A percentile compares a stretch with the other conserved stretches of the same genome.
Conservation (phyloP, 345 rosid genomes). For the Nephelium lappaceum region DNA sequence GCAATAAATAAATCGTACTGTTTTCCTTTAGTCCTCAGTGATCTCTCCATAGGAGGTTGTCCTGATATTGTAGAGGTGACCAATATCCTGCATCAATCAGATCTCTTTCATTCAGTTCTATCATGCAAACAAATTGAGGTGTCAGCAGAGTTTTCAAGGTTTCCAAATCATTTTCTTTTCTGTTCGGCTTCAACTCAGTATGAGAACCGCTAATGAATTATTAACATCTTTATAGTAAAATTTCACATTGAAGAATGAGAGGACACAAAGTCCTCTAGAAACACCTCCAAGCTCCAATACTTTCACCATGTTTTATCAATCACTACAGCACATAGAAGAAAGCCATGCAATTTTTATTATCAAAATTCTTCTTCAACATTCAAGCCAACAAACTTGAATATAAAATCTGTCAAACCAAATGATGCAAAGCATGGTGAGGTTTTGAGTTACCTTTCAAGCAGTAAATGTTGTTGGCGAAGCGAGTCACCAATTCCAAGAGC, state of each 20-base stretch:
- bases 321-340: not conserved
- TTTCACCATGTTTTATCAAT: not conserved
- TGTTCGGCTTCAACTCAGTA: not conserved
- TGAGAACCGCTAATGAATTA: not conserved
- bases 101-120: not conserved
- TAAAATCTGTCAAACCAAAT: not conserved
- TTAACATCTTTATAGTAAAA: too few species aligned
- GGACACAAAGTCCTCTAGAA: too few species aligned
- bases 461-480: conserved; percentile 45
- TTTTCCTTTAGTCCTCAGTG: not conserved
- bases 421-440: not conserved
- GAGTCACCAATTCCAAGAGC: conserved; percentile 54
- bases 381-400: not conserved
- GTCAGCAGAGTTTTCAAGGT: not conserved
- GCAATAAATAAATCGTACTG: not conserved
- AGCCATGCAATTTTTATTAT: too few species aligned
- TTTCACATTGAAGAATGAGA: too few species aligned
- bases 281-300: too few species aligned
- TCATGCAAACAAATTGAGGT: not conserved
- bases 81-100: conserved; percentile 30
- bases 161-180: not conserved
- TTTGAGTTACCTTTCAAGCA: conserved; percentile 38
- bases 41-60: conserved; percentile 21
- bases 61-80: conserved; percentile 30
- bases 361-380: not conserved